Evolutionary conservation across 192 early-diverging fungal species (phyloP), one percentile per base, ranked within the genome.

Genomic region (Spizellomyces punctatus): DNA sequence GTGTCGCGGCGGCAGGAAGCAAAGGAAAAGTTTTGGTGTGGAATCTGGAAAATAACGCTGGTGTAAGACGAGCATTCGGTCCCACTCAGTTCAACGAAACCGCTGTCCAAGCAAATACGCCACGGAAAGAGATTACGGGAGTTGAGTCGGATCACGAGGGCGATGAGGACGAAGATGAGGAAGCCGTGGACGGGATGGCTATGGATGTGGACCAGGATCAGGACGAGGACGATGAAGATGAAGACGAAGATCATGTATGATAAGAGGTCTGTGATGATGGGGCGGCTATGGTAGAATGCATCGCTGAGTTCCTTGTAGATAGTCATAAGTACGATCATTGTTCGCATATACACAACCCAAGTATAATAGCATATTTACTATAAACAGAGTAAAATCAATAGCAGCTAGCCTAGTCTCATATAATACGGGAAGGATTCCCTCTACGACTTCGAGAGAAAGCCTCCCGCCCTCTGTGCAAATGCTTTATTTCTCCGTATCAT

Each of bases 1-100:
- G 90, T 58, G 60, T 97, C 57, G 93, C 95, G 8, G 86, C 95
- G 52, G 93, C 88, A 21, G 98, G 98, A 45, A 93, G 92, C 19
- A 86, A 85, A 8, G 98, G 96, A 65, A 94, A 95, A 69, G 81
- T 96, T 48, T 83, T 91, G 36, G 86, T 99, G 9, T 98, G 96
- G 96, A 93, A 99, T 74, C 81, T 98, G 73, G 89, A 91, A 19
- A 88, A 90, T 14, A 98, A 96, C 72, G 86, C 89, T n/a, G 88
- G 90, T 46, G 85, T 99, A 9, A 80, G 95, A 54, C 62, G 83
- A 17, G 84, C 88, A 4, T 93, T 94, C 69, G 58, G 62, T 22
- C 54, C 22, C 10, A 17, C 9, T 12, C 76, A 74, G 6, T n/a
- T 61, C 67, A 49, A 46, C 59, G n/a, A n/a, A 21, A 16, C 60